Conservation (phyloP, 768 basidiomycete genomes). For the Tricholomella constricta region DNA sequence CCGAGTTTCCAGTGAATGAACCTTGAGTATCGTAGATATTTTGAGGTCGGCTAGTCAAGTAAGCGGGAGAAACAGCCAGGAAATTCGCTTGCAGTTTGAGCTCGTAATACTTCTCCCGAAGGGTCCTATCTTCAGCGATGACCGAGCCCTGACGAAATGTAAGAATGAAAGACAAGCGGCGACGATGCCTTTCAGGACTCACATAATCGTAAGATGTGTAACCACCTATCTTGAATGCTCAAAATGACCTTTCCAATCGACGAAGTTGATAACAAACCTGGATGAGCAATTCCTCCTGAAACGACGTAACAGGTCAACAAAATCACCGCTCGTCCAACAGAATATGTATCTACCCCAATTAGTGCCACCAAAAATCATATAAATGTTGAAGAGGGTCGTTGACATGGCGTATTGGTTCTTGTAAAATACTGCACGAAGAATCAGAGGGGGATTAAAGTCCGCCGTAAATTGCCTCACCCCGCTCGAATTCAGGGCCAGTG, state of each 20-base stretch:
- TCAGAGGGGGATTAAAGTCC: background rate
- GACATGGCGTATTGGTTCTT: constrained; percentile 49
- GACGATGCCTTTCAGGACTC: constrained; percentile 6
- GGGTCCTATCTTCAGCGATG: constrained; percentile 52
- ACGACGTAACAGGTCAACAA: background rate
- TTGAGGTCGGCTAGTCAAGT: constrained; percentile 46
- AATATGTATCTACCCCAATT: constrained; percentile 41
- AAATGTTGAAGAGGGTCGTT: constrained; percentile 49
- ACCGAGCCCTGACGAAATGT: constrained; percentile 40
- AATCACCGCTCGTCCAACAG: background rate
- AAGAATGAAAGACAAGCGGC: background rate
- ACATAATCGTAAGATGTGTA: constrained; percentile 51
- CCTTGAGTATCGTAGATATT: constrained; percentile 43
- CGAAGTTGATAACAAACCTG: no score
- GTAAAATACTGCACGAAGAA: constrained; percentile 41
- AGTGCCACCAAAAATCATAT: constrained; percentile 55
- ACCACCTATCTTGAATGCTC: constrained; percentile 28
- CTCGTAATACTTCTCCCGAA: constrained; percentile 57
- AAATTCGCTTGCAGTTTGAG: constrained; percentile 54
- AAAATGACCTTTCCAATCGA: background rate
- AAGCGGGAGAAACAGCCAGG: constrained; percentile 51
- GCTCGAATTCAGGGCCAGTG: constrained; percentile 45
- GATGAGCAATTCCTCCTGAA: constrained; percentile 37
- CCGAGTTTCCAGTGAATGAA: constrained; percentile 49
- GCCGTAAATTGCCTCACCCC: constrained; percentile 29